A percentile compares a stretch with the other conserved stretches of the same genome.
phyloP scores from a whole-genome alignment of 345 rosid species.

The Camelina hispida region DNA sequence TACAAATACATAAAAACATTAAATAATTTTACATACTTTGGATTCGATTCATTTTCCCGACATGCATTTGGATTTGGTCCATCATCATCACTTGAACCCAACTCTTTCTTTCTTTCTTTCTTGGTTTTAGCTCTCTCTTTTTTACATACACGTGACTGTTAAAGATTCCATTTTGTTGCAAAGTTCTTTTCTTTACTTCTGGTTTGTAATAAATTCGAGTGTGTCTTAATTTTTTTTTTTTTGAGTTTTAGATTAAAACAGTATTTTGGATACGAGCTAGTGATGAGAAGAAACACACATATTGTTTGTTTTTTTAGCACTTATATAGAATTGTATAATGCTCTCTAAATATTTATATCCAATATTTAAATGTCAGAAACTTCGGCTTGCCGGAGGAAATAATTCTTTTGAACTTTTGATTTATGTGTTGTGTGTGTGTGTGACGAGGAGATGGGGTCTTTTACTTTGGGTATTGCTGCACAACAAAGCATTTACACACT shows the following conservation, averaged over 20 bases:
- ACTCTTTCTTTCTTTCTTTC: conserved; percentile 13
- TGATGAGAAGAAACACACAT: conserved; percentile 10
- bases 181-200: conserved; percentile 22
- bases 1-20: not conserved
- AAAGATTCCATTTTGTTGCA: conserved; percentile 31
- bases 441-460: conserved; percentile 43
- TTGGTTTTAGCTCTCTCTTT: conserved; percentile 18
- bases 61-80: conserved; percentile 31
- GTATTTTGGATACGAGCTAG: conserved; percentile 12
- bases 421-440: conserved; percentile 3
- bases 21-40: not conserved
- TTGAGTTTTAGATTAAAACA: conserved; percentile 12
- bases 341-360: not conserved
- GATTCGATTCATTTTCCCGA: not conserved
- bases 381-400: conserved; percentile 25
- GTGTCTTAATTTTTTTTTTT: conserved; percentile 1
- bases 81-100: conserved; percentile 5
- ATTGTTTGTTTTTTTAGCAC: conserved; percentile 15
- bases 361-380: conserved; percentile 35
- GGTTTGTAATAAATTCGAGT: conserved; percentile 20
- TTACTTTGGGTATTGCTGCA: conserved; percentile 45
- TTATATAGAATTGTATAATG: conserved; percentile 12
- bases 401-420: conserved; percentile 30
- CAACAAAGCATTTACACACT: conserved; percentile 46
- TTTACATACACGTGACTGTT: conserved; percentile 24